These are phyloP conservation scores for Hirsutella rhossiliensis DNA, from an alignment of 2,329 filamentous ascomycete species.

Conservation along the genomic window DNA sequence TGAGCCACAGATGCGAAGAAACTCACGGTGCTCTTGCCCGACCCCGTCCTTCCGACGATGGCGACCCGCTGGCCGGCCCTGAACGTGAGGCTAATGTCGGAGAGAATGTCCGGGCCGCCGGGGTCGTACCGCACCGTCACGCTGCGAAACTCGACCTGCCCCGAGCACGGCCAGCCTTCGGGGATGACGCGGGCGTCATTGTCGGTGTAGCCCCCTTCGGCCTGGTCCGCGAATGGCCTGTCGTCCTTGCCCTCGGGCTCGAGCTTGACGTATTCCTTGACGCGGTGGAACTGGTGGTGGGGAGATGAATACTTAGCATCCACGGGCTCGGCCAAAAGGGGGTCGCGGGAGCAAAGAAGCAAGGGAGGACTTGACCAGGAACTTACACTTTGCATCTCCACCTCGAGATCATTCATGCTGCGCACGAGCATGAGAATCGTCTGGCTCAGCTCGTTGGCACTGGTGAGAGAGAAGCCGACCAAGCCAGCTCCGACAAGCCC, in stretches of 20 bases:
- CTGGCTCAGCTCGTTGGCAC: slow-evolving; percentile 40
- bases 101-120: slow-evolving; percentile 35
- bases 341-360: not conserved
- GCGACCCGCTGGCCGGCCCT: slow-evolving; percentile 63
- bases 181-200: slow-evolving; percentile 24
- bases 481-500: slow-evolving; percentile 35
- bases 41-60: slow-evolving; percentile 69
- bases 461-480: slow-evolving; percentile 44
- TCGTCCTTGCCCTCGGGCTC: slow-evolving; percentile 32
- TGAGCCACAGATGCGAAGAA: not conserved
- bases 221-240: slow-evolving; percentile 23
- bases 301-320: not conserved
- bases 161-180: slow-evolving; percentile 30
- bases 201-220: slow-evolving; percentile 27
- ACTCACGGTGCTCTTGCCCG: slow-evolving; percentile 68
- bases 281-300: slow-evolving; percentile 33
- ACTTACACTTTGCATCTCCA: slow-evolving; percentile 42
- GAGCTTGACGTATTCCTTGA: slow-evolving; percentile 34
- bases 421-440: slow-evolving; percentile 40
- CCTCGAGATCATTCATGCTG: slow-evolving; percentile 42
- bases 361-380: too few relatives aligned
- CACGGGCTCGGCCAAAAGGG: not conserved
- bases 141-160: slow-evolving; percentile 38
- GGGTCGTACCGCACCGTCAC: slow-evolving; percentile 36
- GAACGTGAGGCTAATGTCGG: slow-evolving; percentile 36